phyloP scores from a whole-genome alignment of 768 basidiomycete species.

The Lentinula raphanica region DNA sequence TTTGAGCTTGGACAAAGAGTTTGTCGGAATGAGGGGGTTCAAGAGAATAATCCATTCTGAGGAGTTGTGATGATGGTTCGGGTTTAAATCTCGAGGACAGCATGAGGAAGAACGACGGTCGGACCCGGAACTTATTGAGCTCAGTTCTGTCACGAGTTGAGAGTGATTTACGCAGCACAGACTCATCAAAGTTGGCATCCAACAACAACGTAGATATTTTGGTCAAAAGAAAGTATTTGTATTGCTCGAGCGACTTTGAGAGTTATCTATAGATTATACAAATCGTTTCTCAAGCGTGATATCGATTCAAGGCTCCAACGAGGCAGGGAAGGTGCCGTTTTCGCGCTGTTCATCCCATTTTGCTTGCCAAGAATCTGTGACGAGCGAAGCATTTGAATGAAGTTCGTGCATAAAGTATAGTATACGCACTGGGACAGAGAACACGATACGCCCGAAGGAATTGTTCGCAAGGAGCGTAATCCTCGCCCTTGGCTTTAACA shows the following conservation, averaged over 20 bases:
- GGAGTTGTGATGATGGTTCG: conserved; percentile 2
- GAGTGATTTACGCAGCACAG: too few relatives aligned
- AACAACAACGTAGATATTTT: background rate
- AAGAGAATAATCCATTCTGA: conserved; percentile 22
- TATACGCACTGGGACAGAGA: conserved; percentile 91
- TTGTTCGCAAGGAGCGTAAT: conserved; percentile 97
- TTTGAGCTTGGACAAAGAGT: conserved; percentile 37
- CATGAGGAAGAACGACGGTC: background rate
- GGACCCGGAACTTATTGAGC: background rate
- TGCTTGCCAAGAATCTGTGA: conserved; percentile 40
- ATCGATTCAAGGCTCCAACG: conserved; percentile 63
- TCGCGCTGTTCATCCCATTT: conserved; percentile 97
- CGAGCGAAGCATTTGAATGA: background rate
- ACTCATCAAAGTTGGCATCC: too few relatives aligned
- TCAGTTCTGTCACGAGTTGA: background rate
- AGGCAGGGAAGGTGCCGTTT: conserved; percentile 86
- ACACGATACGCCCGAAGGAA: conserved; percentile 96
- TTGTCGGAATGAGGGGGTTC: conserved; percentile 48
- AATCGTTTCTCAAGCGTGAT: background rate
- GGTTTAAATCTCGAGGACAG: background rate
- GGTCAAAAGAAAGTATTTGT: background rate
- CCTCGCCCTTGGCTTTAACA: conserved; percentile 93
- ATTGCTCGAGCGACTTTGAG: conserved; percentile 1
- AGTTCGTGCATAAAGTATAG: too few relatives aligned
- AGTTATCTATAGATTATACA: conserved; percentile 3